Conservation (phyloP, 192 early-diverging fungal genomes). For the Umbelopsis ramanniana region DNA sequence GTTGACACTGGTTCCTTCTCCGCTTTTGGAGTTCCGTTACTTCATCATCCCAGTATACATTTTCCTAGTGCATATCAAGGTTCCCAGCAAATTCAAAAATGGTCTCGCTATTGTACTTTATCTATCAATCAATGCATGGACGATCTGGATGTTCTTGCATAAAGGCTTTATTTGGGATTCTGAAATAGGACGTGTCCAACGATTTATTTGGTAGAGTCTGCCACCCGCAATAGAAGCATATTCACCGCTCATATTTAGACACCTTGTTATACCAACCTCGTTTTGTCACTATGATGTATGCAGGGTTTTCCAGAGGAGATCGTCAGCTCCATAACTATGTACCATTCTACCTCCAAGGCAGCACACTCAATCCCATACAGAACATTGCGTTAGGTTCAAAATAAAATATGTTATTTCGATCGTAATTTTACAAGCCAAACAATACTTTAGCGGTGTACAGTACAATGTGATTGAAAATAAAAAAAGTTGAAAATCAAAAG, state of each 20-base stretch:
- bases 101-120: slow-evolving; percentile 56
- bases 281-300: no score
- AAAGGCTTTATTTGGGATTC: slow-evolving; percentile 77
- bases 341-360: no score
- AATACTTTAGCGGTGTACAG: slow-evolving; percentile 16
- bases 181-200: slow-evolving; percentile 69
- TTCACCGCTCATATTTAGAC: background rate
- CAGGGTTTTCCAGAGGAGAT: no score
- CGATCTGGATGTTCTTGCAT: slow-evolving; percentile 76
- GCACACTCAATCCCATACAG: background rate
- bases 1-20: slow-evolving; percentile 84
- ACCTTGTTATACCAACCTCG: no score
- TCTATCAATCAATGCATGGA: slow-evolving; percentile 63
- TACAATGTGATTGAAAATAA: slow-evolving; percentile 11
- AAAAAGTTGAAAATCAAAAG: background rate
- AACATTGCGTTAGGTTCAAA: background rate
- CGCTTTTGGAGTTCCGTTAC: slow-evolving; percentile 94
- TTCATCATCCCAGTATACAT: slow-evolving; percentile 88
- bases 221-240: background rate
- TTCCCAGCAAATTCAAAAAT: slow-evolving; percentile 28
- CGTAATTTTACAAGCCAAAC: slow-evolving; percentile 11
- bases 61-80: slow-evolving; percentile 67
- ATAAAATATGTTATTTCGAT: background rate
- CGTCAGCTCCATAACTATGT: no score
- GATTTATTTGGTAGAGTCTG: slow-evolving; percentile 91